Evolutionary conservation across 495 filamentous ascomycete genomes (phyloP).

Genomic region (Clavariopsis aquatica): DNA sequence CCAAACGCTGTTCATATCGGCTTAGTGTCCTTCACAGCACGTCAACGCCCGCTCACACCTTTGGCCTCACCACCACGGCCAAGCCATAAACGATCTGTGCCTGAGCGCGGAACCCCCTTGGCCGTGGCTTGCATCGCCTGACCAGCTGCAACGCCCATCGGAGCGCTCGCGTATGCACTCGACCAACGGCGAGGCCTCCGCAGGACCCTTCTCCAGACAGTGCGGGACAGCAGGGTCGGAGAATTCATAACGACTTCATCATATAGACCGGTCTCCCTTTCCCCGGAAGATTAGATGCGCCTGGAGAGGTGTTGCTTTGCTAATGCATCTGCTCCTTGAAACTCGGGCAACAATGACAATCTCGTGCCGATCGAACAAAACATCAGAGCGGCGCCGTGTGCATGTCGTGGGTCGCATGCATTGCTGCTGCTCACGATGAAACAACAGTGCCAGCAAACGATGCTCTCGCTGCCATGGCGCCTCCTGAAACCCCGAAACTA

Average conservation of each 20-base stretch:
- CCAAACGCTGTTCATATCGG: conserved; percentile 1
- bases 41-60: conserved; percentile 12
- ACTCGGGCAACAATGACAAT: neutral
- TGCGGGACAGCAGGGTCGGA: conserved; percentile 18
- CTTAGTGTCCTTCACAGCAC: conserved; percentile 15
- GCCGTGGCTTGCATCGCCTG: conserved; percentile 37
- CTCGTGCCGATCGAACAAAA: conserved; percentile 5
- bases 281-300: conserved; percentile 27
- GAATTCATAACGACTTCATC: conserved; percentile 20
- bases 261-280: conserved; percentile 31
- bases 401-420: conserved; percentile 3
- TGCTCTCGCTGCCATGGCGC: neutral
- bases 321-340: conserved; percentile 16
- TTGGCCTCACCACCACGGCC: conserved; percentile 12
- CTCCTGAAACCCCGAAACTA: conserved; percentile 21
- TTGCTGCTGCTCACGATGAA: conserved; percentile 26
- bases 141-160: conserved; percentile 25
- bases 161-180: conserved; percentile 6
- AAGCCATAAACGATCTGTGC: conserved; percentile 16
- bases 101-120: conserved; percentile 21
- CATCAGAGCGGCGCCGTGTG: conserved; percentile 6
- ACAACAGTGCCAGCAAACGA: conserved; percentile 11
- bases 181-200: conserved; percentile 25
- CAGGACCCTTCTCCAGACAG: conserved; percentile 6
- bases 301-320: conserved; percentile 5